Percentiles rank a stretch among this genome's conserved stretches.
These are phyloP conservation scores for Simmondsia chinensis DNA, from an alignment of 148 eudicot species.

Conservation along the genomic window DNA sequence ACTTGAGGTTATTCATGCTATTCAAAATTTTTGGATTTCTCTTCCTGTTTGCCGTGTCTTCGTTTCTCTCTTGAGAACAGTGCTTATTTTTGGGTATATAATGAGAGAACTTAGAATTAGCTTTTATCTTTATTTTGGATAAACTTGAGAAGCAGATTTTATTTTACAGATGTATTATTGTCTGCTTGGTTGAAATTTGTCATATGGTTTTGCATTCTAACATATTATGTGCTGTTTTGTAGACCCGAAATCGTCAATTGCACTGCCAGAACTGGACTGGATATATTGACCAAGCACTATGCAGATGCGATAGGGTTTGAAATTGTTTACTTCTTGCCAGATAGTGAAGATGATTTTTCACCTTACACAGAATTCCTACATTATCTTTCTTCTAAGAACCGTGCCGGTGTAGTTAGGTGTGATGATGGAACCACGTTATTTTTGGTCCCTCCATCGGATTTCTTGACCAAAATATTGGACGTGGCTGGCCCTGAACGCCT, in stretches of 20 bases:
- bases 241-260: conserved; percentile 84
- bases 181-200: too few species aligned
- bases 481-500: conserved; percentile 73
- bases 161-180: too few species aligned
- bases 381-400: conserved; percentile 63
- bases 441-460: conserved; percentile 95
- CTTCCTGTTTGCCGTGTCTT: too few species aligned
- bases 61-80: too few species aligned
- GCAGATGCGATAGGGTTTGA: conserved; percentile 68
- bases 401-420: conserved; percentile 92
- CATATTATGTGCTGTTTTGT: conserved; percentile 14
- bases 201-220: not conserved
- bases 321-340: conserved; percentile 80
- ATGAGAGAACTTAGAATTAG: too few species aligned
- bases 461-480: conserved; percentile 58
- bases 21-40: too few species aligned
- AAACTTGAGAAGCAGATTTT: too few species aligned
- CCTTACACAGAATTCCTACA: conserved; percentile 83
- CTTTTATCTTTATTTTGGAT: too few species aligned
- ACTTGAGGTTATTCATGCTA: too few species aligned
- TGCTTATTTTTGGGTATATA: too few species aligned
- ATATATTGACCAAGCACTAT: conserved; percentile 74
- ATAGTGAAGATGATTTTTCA: conserved; percentile 88
- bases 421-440: conserved; percentile 91
- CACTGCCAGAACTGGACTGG: conserved; percentile 89